Conservation (phyloP, 2,329 filamentous ascomycete species). For the Colletotrichum somersetense region DNA sequence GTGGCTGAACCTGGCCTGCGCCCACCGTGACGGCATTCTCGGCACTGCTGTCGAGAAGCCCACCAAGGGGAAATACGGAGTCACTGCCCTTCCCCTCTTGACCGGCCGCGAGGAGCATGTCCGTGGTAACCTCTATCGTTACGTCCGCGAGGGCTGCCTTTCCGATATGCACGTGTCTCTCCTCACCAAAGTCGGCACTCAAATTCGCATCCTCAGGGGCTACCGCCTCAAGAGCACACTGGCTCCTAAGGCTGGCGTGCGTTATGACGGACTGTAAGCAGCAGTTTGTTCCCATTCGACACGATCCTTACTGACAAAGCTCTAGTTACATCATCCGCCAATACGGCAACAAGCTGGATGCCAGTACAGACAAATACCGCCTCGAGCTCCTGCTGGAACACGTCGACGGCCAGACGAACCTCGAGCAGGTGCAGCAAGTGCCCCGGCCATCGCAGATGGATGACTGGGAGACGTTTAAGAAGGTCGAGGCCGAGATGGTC, state of each 20-base stretch:
- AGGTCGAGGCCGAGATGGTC: slow-evolving; percentile 44
- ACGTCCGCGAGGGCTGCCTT: slow-evolving; percentile 58
- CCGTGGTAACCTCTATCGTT: slow-evolving; percentile 53
- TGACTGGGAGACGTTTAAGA: slow-evolving; percentile 66
- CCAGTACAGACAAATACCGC: slow-evolving; percentile 55
- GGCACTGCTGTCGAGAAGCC: slow-evolving; percentile 57
- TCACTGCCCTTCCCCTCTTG: slow-evolving; percentile 63
- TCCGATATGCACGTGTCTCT: slow-evolving; percentile 63
- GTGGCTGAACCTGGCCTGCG: slow-evolving; percentile 70
- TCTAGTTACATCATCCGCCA: slow-evolving; percentile 62
- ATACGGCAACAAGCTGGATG: slow-evolving; percentile 60
- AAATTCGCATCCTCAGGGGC: slow-evolving; percentile 66
- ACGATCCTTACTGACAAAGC: background rate
- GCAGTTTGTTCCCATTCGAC: background rate
- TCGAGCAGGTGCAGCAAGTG: slow-evolving; percentile 58
- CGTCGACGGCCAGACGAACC: slow-evolving; percentile 54
- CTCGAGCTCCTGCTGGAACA: slow-evolving; percentile 62
- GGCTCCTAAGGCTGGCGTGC: slow-evolving; percentile 64
- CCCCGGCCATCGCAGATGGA: slow-evolving; percentile 68
- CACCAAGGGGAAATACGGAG: slow-evolving; percentile 60
- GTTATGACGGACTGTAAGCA: slow-evolving; percentile 70
- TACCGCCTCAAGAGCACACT: slow-evolving; percentile 62
- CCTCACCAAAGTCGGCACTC: slow-evolving; percentile 62
- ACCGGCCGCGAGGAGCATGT: slow-evolving; percentile 63
- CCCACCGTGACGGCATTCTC: slow-evolving; percentile 67